These are phyloP conservation scores for Aspergillus tubingensis DNA, from an alignment of 2,329 filamentous ascomycete genomes.

Conservation along the genomic window DNA sequence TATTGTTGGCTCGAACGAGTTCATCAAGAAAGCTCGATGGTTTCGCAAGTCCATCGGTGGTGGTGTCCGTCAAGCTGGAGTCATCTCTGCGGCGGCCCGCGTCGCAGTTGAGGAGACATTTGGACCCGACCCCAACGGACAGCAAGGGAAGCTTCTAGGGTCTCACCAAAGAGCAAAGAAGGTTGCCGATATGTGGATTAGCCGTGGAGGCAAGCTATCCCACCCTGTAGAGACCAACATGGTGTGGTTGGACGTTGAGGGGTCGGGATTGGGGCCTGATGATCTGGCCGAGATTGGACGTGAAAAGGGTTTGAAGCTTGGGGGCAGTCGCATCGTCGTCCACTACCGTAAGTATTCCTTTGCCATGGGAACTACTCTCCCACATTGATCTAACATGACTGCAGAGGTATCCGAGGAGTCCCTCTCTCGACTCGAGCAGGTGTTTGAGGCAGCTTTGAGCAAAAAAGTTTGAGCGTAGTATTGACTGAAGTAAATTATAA, in stretches of 20 bases:
- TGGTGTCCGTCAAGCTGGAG: constrained; percentile 73
- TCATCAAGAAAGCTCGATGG: constrained; percentile 71
- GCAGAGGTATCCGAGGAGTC: constrained; percentile 67
- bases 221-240: constrained; percentile 86
- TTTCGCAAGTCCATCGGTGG: constrained; percentile 80
- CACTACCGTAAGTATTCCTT: constrained; percentile 59
- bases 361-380: not conserved
- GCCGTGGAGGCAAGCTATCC: constrained; percentile 66
- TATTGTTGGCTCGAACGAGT: constrained; percentile 60
- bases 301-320: constrained; percentile 59
- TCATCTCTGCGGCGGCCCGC: constrained; percentile 72
- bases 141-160: constrained; percentile 62
- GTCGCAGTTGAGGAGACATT: constrained; percentile 82
- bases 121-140: constrained; percentile 56
- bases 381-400: constrained; percentile 26
- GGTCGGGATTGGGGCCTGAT: constrained; percentile 55
- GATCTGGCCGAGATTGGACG: constrained; percentile 58
- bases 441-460: constrained; percentile 52
- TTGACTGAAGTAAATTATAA: constrained; percentile 36
- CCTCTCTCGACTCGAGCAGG: constrained; percentile 56
- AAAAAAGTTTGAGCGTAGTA: constrained; percentile 35
- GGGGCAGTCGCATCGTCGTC: constrained; percentile 63
- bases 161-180: constrained; percentile 65
- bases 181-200: constrained; percentile 67
- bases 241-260: constrained; percentile 77